Evolutionary conservation across 768 basidiomycete species (phyloP), one percentile per base, ranked within the genome.

Genomic region (Tricholoma terreum): DNA sequence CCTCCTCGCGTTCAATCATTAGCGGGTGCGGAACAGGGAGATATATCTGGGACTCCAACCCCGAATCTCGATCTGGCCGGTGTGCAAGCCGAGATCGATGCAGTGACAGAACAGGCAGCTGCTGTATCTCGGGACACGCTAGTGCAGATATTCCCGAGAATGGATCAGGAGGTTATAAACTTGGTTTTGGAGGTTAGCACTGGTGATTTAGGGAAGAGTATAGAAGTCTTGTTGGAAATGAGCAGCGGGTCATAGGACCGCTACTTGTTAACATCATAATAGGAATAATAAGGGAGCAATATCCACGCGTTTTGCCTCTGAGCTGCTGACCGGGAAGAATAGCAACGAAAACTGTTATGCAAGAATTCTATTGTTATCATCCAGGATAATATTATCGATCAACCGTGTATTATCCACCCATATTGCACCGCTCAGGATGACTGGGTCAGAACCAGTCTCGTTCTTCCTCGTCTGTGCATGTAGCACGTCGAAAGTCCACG

Each of bases 321-420:
- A n/a, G n/a, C 15, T 31, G 24, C 6, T 5, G 30, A 30, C 15
- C 17, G 17, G 14, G 9, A 46, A 46, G 24, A 3, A 46, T 34
- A 12, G 24, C 14, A 21, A 35, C n/a, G 14, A 5, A 34, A 35
- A 57, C 34, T 48, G 55, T 63, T 65, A 72, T 49, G 59, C 65
- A 40, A 82, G 53, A 54, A 81, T 73, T 19, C 61, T 69, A 43
- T 59, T 67, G 8, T 65, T 59, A 62, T 83, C 76, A 8, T 86
- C 93, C 1, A 97, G 70, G 42, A 97, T 75, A 52, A 97, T 71
- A 69, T 98, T 99, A 72, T 99, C 96, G 42, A 99, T 98, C 63
- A 99, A 70, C 61, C 95, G 80, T 36, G 94, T 98, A 67, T 79
- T 81, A 38, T 92, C 92, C 2, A 95, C 82, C 82, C 88, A 90